Conservation (phyloP, 2,329 filamentous ascomycete species). For the Xylaria sp. region DNA sequence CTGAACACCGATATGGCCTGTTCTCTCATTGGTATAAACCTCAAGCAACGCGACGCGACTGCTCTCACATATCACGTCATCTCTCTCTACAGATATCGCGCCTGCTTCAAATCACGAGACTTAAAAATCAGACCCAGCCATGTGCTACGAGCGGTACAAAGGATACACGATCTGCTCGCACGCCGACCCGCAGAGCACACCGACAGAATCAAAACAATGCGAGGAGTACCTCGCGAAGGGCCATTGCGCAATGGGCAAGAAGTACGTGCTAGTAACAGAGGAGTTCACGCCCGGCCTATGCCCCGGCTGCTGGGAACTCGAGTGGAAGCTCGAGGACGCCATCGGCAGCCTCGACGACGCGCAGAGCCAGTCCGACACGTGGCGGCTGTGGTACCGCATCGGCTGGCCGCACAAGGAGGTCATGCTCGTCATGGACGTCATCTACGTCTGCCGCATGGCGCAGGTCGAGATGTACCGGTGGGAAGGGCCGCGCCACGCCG, state of each 20-base stretch:
- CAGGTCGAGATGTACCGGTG: constrained; percentile 2
- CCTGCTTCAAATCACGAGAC: not conserved
- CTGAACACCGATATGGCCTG: not conserved
- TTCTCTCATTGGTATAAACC: not conserved
- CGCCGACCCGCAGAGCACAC: constrained; percentile 20
- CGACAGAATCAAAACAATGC: constrained; percentile 6
- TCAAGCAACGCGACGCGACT: not conserved
- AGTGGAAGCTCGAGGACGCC: not conserved
- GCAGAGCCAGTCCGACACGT: constrained; percentile 7
- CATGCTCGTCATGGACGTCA: constrained; percentile 5
- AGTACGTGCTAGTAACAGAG: not conserved
- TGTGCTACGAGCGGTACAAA: constrained; percentile 27
- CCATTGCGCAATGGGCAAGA: constrained; percentile 10
- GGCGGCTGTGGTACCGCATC: constrained; percentile 24
- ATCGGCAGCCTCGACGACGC: constrained; percentile 16
- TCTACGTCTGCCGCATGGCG: not conserved
- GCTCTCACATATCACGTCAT: not conserved
- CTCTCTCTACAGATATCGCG: not conserved
- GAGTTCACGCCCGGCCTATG: not conserved
- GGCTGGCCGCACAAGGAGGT: constrained; percentile 7
- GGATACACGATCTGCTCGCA: constrained; percentile 20
- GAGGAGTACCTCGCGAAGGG: not conserved
- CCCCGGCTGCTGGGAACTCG: not conserved
- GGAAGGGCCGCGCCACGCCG: constrained; percentile 5
- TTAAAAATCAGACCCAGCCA: not conserved